phyloP scores from a whole-genome alignment of 768 basidiomycete genomes.

The Kwoniella dendrophila region DNA sequence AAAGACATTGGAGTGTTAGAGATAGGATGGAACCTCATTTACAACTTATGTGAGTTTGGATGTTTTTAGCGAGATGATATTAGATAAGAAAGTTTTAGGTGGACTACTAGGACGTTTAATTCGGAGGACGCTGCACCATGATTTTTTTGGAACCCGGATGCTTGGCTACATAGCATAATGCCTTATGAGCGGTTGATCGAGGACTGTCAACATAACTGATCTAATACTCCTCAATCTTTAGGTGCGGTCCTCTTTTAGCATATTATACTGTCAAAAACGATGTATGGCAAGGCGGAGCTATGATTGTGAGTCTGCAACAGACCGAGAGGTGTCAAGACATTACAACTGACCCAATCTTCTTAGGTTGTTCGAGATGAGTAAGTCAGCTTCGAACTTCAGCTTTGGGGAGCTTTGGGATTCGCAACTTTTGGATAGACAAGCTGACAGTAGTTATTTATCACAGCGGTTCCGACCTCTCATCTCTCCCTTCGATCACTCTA shows the following conservation, averaged over 20 bases:
- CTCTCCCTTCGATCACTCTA: slow-evolving; percentile 34
- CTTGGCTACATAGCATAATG: too few relatives aligned
- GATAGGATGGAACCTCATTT: slow-evolving; percentile 75
- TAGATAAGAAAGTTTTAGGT: background rate
- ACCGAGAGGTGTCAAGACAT: slow-evolving; percentile 71
- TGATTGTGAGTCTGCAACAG: slow-evolving; percentile 73
- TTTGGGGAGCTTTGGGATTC: too few relatives aligned
- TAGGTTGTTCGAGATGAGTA: slow-evolving; percentile 42
- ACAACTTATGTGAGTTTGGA: slow-evolving; percentile 68
- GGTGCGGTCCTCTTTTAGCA: slow-evolving; percentile 82
- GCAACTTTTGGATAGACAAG: slow-evolving; percentile 36
- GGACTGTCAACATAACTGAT: too few relatives aligned
- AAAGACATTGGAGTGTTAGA: slow-evolving; percentile 20
- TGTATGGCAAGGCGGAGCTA: slow-evolving; percentile 83
- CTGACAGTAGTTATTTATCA: slow-evolving; percentile 18
- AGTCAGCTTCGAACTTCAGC: slow-evolving; percentile 68
- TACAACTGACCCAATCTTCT: slow-evolving; percentile 62
- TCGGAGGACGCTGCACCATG: too few relatives aligned
- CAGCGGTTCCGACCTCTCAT: slow-evolving; percentile 17
- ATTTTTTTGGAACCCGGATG: too few relatives aligned
- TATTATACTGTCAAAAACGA: slow-evolving; percentile 83
- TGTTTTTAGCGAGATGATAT: background rate
- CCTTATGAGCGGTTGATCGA: too few relatives aligned
- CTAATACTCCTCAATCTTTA: slow-evolving; percentile 1
- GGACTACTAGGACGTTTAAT: too few relatives aligned